Evolutionary conservation across 1,284 basidiomycete species (phyloP).

Genomic region (Irpex lacteus): DNA sequence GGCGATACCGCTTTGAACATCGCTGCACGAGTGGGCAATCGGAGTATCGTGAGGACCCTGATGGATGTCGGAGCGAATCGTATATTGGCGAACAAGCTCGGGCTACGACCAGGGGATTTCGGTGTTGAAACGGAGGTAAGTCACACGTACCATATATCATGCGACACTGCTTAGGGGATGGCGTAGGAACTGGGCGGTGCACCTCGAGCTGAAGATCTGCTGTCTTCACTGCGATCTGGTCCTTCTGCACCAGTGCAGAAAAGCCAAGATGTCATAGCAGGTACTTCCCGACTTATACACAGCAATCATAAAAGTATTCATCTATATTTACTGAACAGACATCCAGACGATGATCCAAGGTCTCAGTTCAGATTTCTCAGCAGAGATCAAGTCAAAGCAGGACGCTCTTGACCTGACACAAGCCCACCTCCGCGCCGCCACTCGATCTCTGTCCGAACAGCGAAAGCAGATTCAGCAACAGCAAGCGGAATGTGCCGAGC

Average conservation of each 20-base stretch:
- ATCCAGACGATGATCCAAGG: constrained; percentile 83
- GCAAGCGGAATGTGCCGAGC: constrained; percentile 68
- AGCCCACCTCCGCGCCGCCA: constrained; percentile 84
- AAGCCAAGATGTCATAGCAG: constrained; percentile 86
- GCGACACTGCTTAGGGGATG: constrained; percentile 10
- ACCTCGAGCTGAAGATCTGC: constrained; percentile 71
- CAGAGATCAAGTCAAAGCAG: constrained; percentile 86
- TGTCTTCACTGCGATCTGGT: constrained; percentile 66
- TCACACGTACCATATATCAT: constrained; percentile 4
- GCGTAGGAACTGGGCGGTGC: constrained; percentile 65
- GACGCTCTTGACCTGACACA: constrained; percentile 85
- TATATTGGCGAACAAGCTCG: constrained; percentile 90
- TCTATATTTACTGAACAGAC: constrained; percentile 43
- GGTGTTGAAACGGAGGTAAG: constrained; percentile 87
- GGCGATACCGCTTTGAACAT: constrained; percentile 97
- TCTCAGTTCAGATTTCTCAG: constrained; percentile 75
- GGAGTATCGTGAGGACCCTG: constrained; percentile 82
- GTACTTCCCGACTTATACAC: constrained; percentile 36
- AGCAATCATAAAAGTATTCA: background rate
- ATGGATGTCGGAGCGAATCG: constrained; percentile 94
- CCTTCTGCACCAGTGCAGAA: constrained; percentile 78
- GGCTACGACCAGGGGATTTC: constrained; percentile 90
- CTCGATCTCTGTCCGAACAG: constrained; percentile 86
- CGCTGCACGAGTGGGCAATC: constrained; percentile 91
- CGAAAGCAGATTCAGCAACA: constrained; percentile 79